phyloP scores from a whole-genome alignment of 208 protist genomes.

The Porcisia hertigi region DNA sequence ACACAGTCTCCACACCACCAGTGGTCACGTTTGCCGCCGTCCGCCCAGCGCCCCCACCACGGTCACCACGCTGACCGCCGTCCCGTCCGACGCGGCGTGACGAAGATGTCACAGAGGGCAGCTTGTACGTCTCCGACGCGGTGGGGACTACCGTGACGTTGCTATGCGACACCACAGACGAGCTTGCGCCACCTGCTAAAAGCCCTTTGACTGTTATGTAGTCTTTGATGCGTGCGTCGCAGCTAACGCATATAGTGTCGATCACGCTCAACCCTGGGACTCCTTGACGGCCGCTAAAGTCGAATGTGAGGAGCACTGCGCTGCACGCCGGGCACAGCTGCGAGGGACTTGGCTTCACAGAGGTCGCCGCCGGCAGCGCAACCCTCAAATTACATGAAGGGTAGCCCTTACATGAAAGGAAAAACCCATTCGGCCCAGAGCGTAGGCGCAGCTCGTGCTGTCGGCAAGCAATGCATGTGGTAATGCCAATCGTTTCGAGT shows the following conservation, averaged over 20 bases:
- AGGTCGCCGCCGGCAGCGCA: slow-evolving; percentile 58
- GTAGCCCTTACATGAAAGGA: slow-evolving; percentile 76
- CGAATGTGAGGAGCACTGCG: slow-evolving; percentile 72
- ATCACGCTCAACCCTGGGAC: slow-evolving; percentile 69
- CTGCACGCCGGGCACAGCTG: slow-evolving; percentile 64
- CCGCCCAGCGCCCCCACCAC: slow-evolving; percentile 11
- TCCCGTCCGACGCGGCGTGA: slow-evolving; percentile 9
- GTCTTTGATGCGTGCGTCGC: slow-evolving; percentile 76
- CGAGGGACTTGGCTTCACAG: slow-evolving; percentile 40
- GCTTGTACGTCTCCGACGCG: slow-evolving; percentile 37
- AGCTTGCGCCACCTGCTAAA: not conserved
- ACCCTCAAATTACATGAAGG: slow-evolving; percentile 61
- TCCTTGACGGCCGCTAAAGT: slow-evolving; percentile 64
- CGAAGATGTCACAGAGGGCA: slow-evolving; percentile 40
- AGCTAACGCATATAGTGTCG: slow-evolving; percentile 78
- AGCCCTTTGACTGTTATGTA: slow-evolving; percentile 71
- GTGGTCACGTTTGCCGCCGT: not conserved
- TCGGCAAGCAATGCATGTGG: slow-evolving; percentile 63
- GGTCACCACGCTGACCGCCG: slow-evolving; percentile 21
- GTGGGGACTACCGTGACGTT: not conserved
- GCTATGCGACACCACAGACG: slow-evolving; percentile 5
- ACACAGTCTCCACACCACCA: slow-evolving; percentile 29
- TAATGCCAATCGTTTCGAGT: slow-evolving; percentile 54
- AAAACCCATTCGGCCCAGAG: slow-evolving; percentile 31
- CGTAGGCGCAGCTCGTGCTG: slow-evolving; percentile 75